A percentile compares a stretch with the other conserved stretches of the same genome.
Conservation (phyloP, 768 basidiomycete genomes). For the Asterophora lycoperdoides region DNA sequence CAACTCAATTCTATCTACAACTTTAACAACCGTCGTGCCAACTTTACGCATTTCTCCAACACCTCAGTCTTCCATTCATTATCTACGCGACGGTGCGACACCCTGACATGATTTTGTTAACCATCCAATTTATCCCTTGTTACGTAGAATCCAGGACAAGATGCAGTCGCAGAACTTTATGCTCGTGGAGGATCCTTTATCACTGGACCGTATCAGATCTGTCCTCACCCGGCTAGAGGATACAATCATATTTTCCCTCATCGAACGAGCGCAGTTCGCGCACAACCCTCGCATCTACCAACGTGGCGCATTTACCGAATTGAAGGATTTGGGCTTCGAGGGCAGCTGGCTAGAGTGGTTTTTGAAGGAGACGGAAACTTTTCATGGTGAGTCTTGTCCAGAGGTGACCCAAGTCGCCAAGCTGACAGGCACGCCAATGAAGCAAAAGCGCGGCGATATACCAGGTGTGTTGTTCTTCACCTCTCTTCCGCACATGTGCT, state of each 20-base stretch:
- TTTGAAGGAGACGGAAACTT: conserved; percentile 88
- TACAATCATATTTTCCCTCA: conserved; percentile 96
- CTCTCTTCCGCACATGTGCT: neutral
- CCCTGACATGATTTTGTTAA: neutral
- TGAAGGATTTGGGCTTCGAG: conserved; percentile 65
- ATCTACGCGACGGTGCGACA: neutral
- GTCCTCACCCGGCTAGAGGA: conserved; percentile 91
- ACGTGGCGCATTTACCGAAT: conserved; percentile 72
- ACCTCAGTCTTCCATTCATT: neutral
- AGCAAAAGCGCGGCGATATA: conserved; percentile 95
- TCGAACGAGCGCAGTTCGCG: conserved; percentile 96
- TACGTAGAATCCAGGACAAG: conserved; percentile 5
- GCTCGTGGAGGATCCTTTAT: conserved; percentile 76
- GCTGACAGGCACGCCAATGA: conserved; percentile 6
- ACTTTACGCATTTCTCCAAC: neutral
- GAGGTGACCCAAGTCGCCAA: neutral
- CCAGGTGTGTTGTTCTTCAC: conserved; percentile 52
- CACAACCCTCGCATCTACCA: conserved; percentile 89
- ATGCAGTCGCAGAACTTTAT: conserved; percentile 71
- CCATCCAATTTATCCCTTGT: neutral
- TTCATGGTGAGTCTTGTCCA: conserved; percentile 73
- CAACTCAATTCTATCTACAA: neutral
- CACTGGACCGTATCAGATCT: conserved; percentile 82
- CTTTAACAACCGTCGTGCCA: neutral
- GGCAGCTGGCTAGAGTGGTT: conserved; percentile 99